Evolutionary conservation across 768 basidiomycete genomes (phyloP), one percentile per base, ranked within the genome.

Genomic region (Rossbeevera mucosa): DNA sequence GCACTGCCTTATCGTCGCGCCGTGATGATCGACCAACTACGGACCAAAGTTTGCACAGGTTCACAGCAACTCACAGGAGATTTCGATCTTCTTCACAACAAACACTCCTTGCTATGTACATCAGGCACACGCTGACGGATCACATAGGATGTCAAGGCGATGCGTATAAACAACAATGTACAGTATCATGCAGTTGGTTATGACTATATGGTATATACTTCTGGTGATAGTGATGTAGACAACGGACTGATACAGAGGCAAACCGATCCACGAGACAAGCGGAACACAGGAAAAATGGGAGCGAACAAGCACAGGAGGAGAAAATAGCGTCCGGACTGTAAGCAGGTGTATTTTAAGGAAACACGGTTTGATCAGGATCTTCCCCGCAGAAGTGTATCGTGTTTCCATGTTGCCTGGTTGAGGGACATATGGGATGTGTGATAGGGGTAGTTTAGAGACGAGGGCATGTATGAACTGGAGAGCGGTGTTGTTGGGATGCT

Each of bases 331-430:
- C 48, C 51, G 49, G 25, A 30, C 22, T 9, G n/a, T n/a, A 11
- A 30, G 25, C 30, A 12, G 33, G 45, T 41, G 21, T 14, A n/a
- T 11, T 14, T 29, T 47, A 11, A 9, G 43, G 45, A 25, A 14
- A 47, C 40, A 33, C 38, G 30, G 29, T 12, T 7, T n/a, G 21
- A 12, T 52, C 49, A 70, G 44, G 67, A 70, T 48, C 67, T 55
- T 24, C 64, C 62, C 38, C 77, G 69, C 57, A 82, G 47, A 14
- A 70, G 68, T 6, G 65, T 62, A 28, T 80, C 78, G 36, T 72
- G 58, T 60, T 78, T 80, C 80, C 80, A 79, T 2, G 67, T 65
- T 12, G 70, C 62, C 50, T 73, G 73, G 5, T 69, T 71, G 5
- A 80, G 63, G 0, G 72, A 57, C 20, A 69, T 50, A 16, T 64